Evolutionary conservation across 2,329 filamentous ascomycete genomes (phyloP).

Genomic region (Aspergillus costaricaensis): DNA sequence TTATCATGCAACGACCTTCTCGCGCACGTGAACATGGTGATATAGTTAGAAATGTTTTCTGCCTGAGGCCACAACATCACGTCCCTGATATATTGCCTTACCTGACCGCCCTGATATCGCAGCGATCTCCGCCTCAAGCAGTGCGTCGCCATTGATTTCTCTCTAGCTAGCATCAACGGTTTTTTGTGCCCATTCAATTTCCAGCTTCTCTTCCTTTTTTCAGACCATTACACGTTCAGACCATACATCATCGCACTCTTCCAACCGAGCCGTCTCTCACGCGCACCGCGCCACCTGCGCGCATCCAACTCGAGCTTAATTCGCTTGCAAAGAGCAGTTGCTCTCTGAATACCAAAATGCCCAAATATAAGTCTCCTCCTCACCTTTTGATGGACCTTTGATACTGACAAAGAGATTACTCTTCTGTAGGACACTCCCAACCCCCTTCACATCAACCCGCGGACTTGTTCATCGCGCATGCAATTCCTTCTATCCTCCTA

Average conservation of each 20-base stretch:
- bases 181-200: not conserved
- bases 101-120: constrained; percentile 8
- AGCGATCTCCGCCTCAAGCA: constrained; percentile 9
- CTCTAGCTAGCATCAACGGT: not conserved
- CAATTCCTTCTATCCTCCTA: not conserved
- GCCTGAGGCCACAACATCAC: not conserved
- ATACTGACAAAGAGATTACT: constrained; percentile 56
- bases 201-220: not conserved
- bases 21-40: too few relatives aligned
- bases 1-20: too few relatives aligned
- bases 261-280: constrained; percentile 10
- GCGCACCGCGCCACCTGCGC: constrained; percentile 21
- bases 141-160: not conserved
- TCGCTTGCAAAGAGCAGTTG: constrained; percentile 13
- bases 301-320: constrained; percentile 15
- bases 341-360: constrained; percentile 62
- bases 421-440: constrained; percentile 62
- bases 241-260: not conserved
- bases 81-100: not conserved
- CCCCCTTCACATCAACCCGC: not conserved
- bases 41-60: too few relatives aligned
- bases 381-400: not conserved
- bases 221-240: not conserved
- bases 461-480: not conserved
- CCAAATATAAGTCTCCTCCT: constrained; percentile 70